These are phyloP conservation scores for Suaeda aralocaspica DNA, from an alignment of 148 eudicot genomes.

Conservation along the genomic window DNA sequence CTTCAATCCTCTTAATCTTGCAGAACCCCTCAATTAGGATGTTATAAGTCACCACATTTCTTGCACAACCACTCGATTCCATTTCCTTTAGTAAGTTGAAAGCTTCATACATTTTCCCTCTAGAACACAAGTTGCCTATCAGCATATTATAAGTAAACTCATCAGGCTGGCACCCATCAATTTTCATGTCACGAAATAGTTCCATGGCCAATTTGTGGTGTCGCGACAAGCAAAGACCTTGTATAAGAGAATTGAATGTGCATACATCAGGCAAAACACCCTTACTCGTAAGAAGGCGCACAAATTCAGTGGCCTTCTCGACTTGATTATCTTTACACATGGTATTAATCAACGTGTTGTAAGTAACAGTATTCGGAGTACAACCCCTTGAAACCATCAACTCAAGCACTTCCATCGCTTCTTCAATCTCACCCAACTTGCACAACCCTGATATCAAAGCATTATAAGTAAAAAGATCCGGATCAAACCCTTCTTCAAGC, in stretches of 20 bases:
- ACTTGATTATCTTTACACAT: constrained; percentile 88
- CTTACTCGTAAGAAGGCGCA: constrained; percentile 52
- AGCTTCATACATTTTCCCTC: constrained; percentile 66
- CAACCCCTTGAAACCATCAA: constrained; percentile 78
- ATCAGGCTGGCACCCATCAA: constrained; percentile 81
- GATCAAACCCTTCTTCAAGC: constrained; percentile 89
- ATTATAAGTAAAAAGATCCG: constrained; percentile 72
- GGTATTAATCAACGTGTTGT: constrained; percentile 71
- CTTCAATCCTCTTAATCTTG: constrained; percentile 73
- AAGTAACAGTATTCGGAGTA: constrained; percentile 73
- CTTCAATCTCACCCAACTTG: constrained; percentile 63
- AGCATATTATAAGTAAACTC: constrained; percentile 88
- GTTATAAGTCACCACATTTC: constrained; percentile 74
- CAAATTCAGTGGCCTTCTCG: constrained; percentile 75
- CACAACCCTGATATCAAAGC: constrained; percentile 78
- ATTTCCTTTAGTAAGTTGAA: constrained; percentile 68
- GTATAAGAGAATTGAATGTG: constrained; percentile 89
- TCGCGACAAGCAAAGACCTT: constrained; percentile 72
- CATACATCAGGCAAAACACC: constrained; percentile 84
- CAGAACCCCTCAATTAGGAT: constrained; percentile 80
- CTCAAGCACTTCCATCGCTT: constrained; percentile 78
- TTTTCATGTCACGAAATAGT: constrained; percentile 70
- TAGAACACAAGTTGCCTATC: constrained; percentile 67
- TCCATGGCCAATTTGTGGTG: constrained; percentile 60
- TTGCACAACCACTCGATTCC: constrained; percentile 82